These are phyloP conservation scores for Solanum commersonii DNA, from an alignment of 257 asterid genomes.

Conservation along the genomic window DNA sequence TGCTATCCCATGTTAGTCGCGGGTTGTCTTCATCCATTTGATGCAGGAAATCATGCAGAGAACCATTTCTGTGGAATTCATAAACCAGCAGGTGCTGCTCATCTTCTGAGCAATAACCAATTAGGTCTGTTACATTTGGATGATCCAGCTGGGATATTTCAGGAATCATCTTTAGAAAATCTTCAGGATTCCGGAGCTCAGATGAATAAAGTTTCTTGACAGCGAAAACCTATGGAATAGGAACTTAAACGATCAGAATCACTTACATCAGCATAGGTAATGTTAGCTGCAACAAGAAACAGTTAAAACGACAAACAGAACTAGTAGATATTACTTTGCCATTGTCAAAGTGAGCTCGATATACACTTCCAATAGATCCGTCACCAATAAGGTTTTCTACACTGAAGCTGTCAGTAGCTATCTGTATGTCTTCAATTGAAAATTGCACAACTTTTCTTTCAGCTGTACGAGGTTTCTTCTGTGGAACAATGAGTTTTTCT, in stretches of 20 bases:
- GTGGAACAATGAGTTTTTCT: constrained; percentile 41
- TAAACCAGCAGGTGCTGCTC: constrained; percentile 72
- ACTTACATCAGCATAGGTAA: background rate
- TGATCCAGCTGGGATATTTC: constrained; percentile 66
- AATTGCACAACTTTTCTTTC: constrained; percentile 45
- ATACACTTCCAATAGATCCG: constrained; percentile 89
- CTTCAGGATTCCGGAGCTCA: constrained; percentile 45
- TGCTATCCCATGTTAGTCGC: constrained; percentile 73
- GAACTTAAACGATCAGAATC: background rate
- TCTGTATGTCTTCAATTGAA: constrained; percentile 82
- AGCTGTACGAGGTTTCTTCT: constrained; percentile 42
- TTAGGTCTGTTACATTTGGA: constrained; percentile 73
- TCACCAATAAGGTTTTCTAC: constrained; percentile 77
- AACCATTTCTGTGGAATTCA: constrained; percentile 74
- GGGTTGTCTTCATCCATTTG: constrained; percentile 54
- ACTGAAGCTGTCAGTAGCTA: constrained; percentile 80
- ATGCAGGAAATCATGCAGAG: constrained; percentile 65
- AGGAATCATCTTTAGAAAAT: constrained; percentile 58
- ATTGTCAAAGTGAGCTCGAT: constrained; percentile 64
- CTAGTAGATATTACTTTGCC: constrained; percentile 46
- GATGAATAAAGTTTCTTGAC: constrained; percentile 81
- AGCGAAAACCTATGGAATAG: constrained; percentile 52
- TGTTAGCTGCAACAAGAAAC: background rate
- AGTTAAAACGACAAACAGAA: background rate
- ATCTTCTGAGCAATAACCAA: constrained; percentile 88